These are phyloP conservation scores for Alnus rubra DNA, from an alignment of 306 rosid genomes.

Conservation along the genomic window DNA sequence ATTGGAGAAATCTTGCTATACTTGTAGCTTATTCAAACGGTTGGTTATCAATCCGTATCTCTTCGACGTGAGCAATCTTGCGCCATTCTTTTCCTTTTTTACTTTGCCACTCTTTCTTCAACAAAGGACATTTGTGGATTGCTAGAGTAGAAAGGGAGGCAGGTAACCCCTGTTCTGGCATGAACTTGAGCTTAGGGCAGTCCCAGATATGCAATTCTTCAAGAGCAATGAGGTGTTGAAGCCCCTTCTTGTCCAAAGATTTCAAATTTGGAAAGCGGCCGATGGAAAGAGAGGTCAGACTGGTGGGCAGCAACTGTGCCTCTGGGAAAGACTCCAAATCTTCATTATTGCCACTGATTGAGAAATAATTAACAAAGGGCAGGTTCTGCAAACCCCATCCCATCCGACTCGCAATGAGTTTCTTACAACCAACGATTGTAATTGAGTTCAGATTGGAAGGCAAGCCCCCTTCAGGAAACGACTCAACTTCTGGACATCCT, in stretches of 20 bases:
- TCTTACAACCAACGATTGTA: not conserved
- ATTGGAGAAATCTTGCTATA: not conserved
- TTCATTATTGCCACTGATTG: not conserved
- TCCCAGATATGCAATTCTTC: rapidly evolving
- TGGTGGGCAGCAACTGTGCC: not conserved
- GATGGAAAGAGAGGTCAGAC: rapidly evolving
- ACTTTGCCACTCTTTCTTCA: not conserved
- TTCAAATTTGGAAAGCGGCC: not conserved
- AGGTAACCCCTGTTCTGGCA: constrained; percentile 15
- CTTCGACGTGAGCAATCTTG: not conserved
- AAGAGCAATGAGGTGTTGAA: constrained; percentile 32
- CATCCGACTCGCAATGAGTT: not conserved
- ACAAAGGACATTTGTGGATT: not conserved
- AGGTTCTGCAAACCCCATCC: constrained; percentile 4
- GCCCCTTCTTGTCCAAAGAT: constrained; percentile 16
- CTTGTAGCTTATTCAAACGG: not conserved
- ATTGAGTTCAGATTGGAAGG: not conserved
- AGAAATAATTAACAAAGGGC: too few species aligned
- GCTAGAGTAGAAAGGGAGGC: not conserved
- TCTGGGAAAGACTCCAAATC: not conserved
- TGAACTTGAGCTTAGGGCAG: constrained; percentile 13
- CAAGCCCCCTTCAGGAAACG: constrained; percentile 7
- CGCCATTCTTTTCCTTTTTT: not conserved
- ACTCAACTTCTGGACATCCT: not conserved
- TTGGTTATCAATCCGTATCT: not conserved